Percentiles rank a stretch among this genome's conserved stretches.
phyloP scores from a whole-genome alignment of 2,329 filamentous ascomycete species.

The Stagonosporopsis tanaceti region DNA sequence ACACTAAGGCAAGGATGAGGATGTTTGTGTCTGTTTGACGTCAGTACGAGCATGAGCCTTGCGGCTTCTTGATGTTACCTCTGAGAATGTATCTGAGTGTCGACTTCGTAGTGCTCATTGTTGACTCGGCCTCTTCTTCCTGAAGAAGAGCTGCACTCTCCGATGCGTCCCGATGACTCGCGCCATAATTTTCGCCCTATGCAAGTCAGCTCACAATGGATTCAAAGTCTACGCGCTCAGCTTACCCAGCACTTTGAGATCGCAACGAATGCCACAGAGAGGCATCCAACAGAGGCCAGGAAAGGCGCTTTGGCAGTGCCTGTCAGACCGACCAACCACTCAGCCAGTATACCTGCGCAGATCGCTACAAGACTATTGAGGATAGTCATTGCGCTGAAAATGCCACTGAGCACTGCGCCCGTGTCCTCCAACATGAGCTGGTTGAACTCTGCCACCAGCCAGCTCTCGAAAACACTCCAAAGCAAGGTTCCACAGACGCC shows the following conservation, averaged over 20 bases:
- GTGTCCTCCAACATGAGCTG: constrained; percentile 54
- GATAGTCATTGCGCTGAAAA: constrained; percentile 65
- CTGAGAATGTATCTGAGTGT: constrained; percentile 35
- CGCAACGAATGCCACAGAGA: constrained; percentile 55
- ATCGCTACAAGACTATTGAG: constrained; percentile 59
- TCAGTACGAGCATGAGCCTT: not conserved
- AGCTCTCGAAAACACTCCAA: constrained; percentile 68
- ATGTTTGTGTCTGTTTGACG: constrained; percentile 55
- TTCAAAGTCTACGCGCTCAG: constrained; percentile 21
- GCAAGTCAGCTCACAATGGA: constrained; percentile 10
- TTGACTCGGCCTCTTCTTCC: constrained; percentile 36
- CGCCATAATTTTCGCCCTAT: constrained; percentile 62
- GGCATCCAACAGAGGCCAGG: constrained; percentile 56
- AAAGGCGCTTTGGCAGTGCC: constrained; percentile 63
- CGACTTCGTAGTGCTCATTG: constrained; percentile 27
- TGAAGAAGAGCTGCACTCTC: constrained; percentile 37
- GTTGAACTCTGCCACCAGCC: constrained; percentile 68
- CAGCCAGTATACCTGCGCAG: constrained; percentile 60
- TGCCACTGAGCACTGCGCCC: constrained; percentile 54
- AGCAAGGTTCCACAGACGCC: constrained; percentile 65
- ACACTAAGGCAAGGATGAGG: constrained; percentile 60
- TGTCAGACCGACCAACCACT: constrained; percentile 58
- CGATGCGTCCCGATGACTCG: constrained; percentile 23
- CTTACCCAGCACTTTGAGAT: constrained; percentile 62
- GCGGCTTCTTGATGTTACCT: constrained; percentile 11